Conservation (phyloP, 73 alveolate species). For the Paramecium tetraurelia region DNA sequence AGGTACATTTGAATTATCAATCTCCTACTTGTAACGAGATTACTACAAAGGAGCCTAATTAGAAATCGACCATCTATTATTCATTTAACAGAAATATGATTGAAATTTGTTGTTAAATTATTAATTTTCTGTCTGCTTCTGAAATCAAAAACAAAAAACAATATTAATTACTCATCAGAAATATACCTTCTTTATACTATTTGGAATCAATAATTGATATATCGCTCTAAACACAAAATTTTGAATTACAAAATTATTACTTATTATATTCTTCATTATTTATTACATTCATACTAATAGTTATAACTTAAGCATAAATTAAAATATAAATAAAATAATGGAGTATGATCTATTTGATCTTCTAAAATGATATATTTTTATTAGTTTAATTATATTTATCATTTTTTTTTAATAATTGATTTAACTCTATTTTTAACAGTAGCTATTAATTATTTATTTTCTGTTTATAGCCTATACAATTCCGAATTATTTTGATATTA, state of each 20-base stretch:
- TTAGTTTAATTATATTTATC: not conserved
- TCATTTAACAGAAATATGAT: not conserved
- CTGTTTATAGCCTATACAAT: not conserved
- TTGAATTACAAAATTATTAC: too few species aligned
- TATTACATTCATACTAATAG: too few species aligned
- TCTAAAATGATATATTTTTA: too few species aligned
- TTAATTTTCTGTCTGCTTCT: not conserved
- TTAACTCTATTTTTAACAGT: not conserved
- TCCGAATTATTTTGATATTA: not conserved
- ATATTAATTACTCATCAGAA: not conserved
- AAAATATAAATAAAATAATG: too few species aligned
- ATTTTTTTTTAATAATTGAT: not conserved
- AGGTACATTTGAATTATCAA: not conserved
- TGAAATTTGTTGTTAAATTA: not conserved
- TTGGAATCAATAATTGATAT: too few species aligned
- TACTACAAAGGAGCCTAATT: not conserved
- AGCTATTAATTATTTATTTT: not conserved
- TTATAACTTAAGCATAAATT: too few species aligned
- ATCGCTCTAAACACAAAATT: too few species aligned
- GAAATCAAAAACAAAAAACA: not conserved
- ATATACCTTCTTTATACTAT: too few species aligned
- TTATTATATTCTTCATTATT: too few species aligned
- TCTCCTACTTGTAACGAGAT: not conserved
- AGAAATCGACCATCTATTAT: not conserved
- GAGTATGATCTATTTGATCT: too few species aligned